Evolutionary conservation across 441 rosid genomes (phyloP), one percentile per base, ranked within the genome.

Genomic region (Euphorbia corollata): DNA sequence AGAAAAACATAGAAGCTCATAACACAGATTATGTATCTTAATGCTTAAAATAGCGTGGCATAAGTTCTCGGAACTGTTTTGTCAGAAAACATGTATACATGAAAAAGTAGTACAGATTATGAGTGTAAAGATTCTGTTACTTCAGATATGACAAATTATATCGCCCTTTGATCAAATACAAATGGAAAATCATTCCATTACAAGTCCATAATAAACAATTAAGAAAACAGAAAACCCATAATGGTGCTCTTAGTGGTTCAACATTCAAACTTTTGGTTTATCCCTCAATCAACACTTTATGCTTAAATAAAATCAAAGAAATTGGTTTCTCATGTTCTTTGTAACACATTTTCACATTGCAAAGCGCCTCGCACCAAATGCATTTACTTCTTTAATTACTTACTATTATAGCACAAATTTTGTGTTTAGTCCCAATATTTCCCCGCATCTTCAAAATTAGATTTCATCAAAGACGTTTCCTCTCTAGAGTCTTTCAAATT

Each of bases 11-110:
- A n/a, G n/a, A n/a, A n/a, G n/a, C n/a, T n/a, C n/a, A n/a, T 38
- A 47, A 53, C 16, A 43, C 6, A 23, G 65, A 36, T 56, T 51
- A 47, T 59, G 54, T 45, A 62, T 55, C 36, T 64, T n/a, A 54
- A n/a, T 8, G 16, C 39, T 58, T 11, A 39, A 48, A 38, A 67
- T 27, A 47, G 51, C 23, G 13, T 6, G 30, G 62, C 24, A 8
- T 10, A 16, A 56, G 19, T 32, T 16, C 8, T 48, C 57, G 54
- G 65, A 65, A 66, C 20, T 20, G 39, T 68, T 58, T 13, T 15
- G 34, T 23, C 19, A 4, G 23, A 64, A 23, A 59, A 53, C 11
- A 58, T 23, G 23, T 8, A 38, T 8, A 54, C 57, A 59, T n/a
- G 22, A 2, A 18, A 10, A 61, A 54, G 9, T 8, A 39, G 22